Conservation (phyloP, 2,329 filamentous ascomycete species). For the Claviceps sp. region DNA sequence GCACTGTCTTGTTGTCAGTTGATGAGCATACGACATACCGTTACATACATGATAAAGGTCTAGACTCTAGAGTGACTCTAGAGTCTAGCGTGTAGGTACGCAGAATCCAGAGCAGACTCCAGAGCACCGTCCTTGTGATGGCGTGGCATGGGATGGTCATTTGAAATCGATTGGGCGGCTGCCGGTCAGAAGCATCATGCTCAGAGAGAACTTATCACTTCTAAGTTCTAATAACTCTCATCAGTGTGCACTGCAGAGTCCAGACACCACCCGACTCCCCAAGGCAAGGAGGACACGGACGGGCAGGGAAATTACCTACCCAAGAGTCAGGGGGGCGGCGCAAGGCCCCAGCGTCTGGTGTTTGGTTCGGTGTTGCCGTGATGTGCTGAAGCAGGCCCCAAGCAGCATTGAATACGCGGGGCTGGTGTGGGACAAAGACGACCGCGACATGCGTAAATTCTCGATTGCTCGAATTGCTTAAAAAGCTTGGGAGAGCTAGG, state of each 20-base stretch:
- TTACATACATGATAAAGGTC: no score
- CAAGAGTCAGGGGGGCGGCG: neutral
- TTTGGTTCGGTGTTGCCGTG: constrained; percentile 1
- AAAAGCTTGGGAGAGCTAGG: neutral
- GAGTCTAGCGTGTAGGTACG: neutral
- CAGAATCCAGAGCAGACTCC: neutral
- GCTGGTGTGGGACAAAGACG: constrained; percentile 6
- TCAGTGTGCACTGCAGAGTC: neutral
- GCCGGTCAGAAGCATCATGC: neutral
- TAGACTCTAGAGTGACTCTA: neutral
- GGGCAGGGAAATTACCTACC: constrained; percentile 6
- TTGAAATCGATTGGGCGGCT: neutral
- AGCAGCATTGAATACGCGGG: constrained; percentile 2
- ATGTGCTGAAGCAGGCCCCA: constrained; percentile 1
- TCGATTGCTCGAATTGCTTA: neutral
- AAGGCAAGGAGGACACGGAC: neutral
- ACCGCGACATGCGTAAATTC: neutral
- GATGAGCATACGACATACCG: neutral
- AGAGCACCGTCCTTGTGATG: neutral
- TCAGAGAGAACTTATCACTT: neutral
- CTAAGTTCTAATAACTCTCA: neutral
- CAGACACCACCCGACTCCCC: neutral
- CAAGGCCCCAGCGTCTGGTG: constrained; percentile 6
- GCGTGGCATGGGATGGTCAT: neutral
- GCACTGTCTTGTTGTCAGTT: neutral